Percentiles rank a stretch among this genome's conserved stretches.
Evolutionary conservation across 179 eudicot genomes (phyloP).

Genomic region (Heliamphora pulchella): DNA sequence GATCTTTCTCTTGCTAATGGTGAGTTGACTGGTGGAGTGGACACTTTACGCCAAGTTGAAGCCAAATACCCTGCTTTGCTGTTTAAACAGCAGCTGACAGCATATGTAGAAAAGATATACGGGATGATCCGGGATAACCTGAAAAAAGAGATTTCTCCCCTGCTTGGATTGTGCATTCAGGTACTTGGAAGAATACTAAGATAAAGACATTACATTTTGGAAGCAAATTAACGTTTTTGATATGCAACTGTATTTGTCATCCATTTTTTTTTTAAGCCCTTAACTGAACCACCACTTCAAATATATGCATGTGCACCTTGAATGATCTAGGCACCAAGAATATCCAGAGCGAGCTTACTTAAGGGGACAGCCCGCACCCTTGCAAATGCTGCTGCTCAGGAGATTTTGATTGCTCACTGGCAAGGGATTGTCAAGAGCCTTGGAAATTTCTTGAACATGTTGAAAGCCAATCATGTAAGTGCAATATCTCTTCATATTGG

Average conservation of each 20-base stretch:
- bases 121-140: conserved; percentile 91
- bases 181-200: conserved; percentile 24
- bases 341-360: conserved; percentile 52
- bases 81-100: conserved; percentile 84
- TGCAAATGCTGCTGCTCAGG: conserved; percentile 60
- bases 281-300: no score
- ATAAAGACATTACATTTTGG: background rate
- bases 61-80: conserved; percentile 91
- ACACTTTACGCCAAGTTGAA: conserved; percentile 57
- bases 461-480: conserved; percentile 72
- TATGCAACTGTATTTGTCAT: background rate
- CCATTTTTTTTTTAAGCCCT: no score
- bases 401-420: conserved; percentile 76
- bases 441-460: conserved; percentile 47
- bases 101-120: conserved; percentile 86
- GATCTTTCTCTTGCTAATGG: conserved; percentile 49
- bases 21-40: conserved; percentile 39
- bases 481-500: background rate
- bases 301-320: conserved; percentile 3
- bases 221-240: background rate
- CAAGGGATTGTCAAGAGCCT: conserved; percentile 75
- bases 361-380: conserved; percentile 43
- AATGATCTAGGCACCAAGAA: conserved; percentile 70
- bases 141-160: conserved; percentile 83
- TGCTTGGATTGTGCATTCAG: conserved; percentile 85